These are phyloP conservation scores for Pichia sp. DNA, from an alignment of 1,139 yeast genomes.

Conservation along the genomic window DNA sequence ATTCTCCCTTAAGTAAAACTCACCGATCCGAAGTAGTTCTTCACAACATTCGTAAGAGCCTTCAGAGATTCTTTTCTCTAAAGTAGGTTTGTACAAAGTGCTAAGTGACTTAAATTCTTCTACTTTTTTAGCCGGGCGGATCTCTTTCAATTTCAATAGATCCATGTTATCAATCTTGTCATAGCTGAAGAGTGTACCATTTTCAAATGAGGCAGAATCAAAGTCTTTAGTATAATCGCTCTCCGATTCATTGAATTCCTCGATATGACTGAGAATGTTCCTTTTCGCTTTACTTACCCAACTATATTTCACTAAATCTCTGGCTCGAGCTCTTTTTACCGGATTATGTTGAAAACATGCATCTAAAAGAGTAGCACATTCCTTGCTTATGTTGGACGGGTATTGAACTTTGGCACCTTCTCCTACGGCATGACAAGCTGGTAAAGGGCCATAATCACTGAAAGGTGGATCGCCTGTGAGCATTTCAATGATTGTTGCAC, in stretches of 20 bases:
- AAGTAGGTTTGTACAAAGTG: not conserved
- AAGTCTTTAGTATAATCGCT: not conserved
- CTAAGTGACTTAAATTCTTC: not conserved
- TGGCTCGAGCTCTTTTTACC: conserved; percentile 50
- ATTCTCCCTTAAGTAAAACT: not conserved
- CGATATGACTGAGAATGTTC: conserved; percentile 12
- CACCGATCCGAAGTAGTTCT: conserved; percentile 4
- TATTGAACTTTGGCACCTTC: conserved; percentile 75
- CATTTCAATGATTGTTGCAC: conserved; percentile 85
- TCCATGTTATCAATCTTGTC: not conserved
- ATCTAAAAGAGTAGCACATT: conserved; percentile 56
- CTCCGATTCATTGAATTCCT: conserved; percentile 11
- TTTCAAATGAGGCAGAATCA: not conserved
- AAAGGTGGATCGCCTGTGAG: conserved; percentile 87
- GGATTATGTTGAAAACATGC: conserved; percentile 80
- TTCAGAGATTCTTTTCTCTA: not conserved
- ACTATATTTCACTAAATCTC: conserved; percentile 47
- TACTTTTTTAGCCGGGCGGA: not conserved
- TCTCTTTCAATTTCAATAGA: not conserved
- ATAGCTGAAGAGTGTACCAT: not conserved
- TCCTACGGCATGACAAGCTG: conserved; percentile 88
- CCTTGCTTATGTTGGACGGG: conserved; percentile 48
- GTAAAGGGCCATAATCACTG: conserved; percentile 72
- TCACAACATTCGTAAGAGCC: not conserved
- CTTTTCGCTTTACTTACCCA: conserved; percentile 40